Percentiles rank a stretch among this genome's conserved stretches.
Evolutionary conservation across 2,329 filamentous ascomycete species (phyloP).

Genomic region (Botrytis paeoniae): DNA sequence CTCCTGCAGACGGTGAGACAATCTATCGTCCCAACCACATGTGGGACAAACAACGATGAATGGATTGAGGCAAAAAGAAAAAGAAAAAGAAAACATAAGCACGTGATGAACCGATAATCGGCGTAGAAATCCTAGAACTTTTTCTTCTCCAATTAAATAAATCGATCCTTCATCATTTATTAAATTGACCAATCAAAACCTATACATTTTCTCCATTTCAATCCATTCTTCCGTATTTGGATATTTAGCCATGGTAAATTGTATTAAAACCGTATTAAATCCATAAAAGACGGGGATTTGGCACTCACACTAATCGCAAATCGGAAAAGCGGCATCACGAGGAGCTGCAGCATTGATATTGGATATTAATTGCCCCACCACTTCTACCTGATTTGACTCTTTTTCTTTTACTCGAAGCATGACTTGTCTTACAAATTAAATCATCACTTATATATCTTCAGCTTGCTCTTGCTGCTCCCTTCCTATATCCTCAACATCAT

Average conservation of each 20-base stretch:
- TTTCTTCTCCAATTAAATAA: neutral
- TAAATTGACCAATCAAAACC: neutral
- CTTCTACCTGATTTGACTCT: neutral
- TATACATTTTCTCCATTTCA: neutral
- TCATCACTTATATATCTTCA: neutral
- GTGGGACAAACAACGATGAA: neutral
- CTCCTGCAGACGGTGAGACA: too few relatives aligned
- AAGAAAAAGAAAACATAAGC: neutral
- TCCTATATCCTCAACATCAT: neutral
- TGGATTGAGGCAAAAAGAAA: neutral
- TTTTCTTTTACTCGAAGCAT: neutral
- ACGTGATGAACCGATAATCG: slow-evolving; percentile 13
- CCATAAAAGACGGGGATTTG: neutral
- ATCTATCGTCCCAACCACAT: neutral
- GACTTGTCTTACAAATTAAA: neutral
- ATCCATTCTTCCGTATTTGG: neutral
- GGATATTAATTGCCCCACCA: neutral
- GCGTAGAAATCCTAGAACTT: neutral
- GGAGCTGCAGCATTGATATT: neutral
- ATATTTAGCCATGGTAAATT: neutral
- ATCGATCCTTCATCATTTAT: neutral
- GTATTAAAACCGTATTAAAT: neutral
- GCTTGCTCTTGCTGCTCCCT: neutral
- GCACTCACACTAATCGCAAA: neutral
- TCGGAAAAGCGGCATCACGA: neutral